These are phyloP conservation scores for Inga oerstediana DNA, from an alignment of 306 rosid species.

Conservation along the genomic window DNA sequence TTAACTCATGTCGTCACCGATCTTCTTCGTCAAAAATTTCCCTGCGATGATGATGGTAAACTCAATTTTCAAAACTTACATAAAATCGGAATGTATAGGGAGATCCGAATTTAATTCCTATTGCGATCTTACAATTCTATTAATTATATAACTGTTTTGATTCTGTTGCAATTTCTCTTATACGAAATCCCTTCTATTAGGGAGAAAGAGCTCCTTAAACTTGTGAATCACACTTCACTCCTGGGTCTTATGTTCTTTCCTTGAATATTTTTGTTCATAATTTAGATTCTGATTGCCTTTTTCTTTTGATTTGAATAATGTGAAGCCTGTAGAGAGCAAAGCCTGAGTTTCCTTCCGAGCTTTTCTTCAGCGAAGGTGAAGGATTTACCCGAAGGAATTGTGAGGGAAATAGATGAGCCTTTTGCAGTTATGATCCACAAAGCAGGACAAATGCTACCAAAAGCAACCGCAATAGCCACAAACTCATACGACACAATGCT, in stretches of 20 bases:
- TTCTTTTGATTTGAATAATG: neutral
- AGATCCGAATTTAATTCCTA: no score
- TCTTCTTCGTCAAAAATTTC: conserved; percentile 39
- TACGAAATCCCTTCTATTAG: neutral
- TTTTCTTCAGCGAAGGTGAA: conserved; percentile 37
- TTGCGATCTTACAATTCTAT: neutral
- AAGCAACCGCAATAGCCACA: conserved; percentile 58
- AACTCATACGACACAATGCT: conserved; percentile 62
- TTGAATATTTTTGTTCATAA: neutral
- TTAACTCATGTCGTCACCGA: conserved; percentile 47
- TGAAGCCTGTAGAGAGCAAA: conserved; percentile 33
- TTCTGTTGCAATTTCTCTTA: neutral
- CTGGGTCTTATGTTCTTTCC: no score
- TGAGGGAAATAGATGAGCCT: conserved; percentile 34
- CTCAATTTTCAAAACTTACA: neutral
- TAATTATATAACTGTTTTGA: neutral
- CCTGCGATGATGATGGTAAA: neutral
- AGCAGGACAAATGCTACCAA: conserved; percentile 60
- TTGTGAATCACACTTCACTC: no score
- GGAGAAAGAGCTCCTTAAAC: no score
- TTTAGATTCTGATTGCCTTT: neutral
- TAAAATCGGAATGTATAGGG: no score
- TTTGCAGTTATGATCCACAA: conserved; percentile 50
- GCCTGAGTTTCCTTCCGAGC: conserved; percentile 57
- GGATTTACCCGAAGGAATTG: conserved; percentile 61